phyloP scores from a whole-genome alignment of 164 flowering plant species.

The Magnolia kwangsiensis region DNA sequence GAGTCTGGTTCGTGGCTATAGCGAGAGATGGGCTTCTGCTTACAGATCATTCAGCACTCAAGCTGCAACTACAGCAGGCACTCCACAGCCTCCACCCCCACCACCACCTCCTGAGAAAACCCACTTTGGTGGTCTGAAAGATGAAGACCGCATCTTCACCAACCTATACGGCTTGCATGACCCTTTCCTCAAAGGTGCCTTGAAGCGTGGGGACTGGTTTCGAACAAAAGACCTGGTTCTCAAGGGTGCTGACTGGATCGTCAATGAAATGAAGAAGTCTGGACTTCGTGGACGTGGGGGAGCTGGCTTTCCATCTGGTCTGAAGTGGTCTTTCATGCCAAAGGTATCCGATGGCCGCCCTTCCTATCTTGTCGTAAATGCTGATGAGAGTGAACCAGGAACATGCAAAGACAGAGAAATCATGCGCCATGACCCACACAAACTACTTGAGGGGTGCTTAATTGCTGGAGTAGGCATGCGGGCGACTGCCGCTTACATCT shows the following conservation, averaged over 20 bases:
- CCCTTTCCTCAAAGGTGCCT: conserved; percentile 92
- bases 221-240: conserved; percentile 86
- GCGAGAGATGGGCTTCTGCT: conserved; percentile 35
- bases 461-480: conserved; percentile 98
- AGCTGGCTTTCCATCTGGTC: conserved; percentile 98
- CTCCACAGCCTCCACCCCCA: conserved; percentile 91
- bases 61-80: conserved; percentile 51
- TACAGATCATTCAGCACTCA: conserved; percentile 68
- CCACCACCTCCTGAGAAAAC: conserved; percentile 97
- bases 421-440: conserved; percentile 97
- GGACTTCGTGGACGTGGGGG: conserved; percentile 99
- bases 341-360: conserved; percentile 97
- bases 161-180: conserved; percentile 89
- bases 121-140: conserved; percentile 92
- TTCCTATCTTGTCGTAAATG: conserved; percentile 94
- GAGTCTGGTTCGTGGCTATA: conserved; percentile 23
- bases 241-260: conserved; percentile 97
- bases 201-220: conserved; percentile 95
- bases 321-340: conserved; percentile 99
- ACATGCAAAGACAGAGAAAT: conserved; percentile 96
- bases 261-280: conserved; percentile 90
- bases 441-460: conserved; percentile 83
- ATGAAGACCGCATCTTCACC: conserved; percentile 96
- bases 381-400: conserved; percentile 99
- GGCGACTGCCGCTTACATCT: conserved; percentile 87